Evolutionary conservation across 768 basidiomycete species (phyloP), one percentile per base, ranked within the genome.

Genomic region (Suillus weaverae): DNA sequence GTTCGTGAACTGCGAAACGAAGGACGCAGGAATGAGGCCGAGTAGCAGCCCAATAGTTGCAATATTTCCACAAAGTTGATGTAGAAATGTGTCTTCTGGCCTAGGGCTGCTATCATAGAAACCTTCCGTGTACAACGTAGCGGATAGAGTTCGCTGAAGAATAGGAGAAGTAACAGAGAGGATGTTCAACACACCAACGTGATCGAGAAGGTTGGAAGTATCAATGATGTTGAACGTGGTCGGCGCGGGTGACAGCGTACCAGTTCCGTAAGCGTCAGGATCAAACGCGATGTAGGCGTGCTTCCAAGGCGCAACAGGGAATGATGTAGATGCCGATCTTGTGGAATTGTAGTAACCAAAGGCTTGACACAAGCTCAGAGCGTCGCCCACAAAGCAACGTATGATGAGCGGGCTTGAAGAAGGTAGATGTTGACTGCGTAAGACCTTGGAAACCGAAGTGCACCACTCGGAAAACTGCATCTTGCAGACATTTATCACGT

Each of bases 381-480:
- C 75, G 2, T 76, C 75, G 6, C 75, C 77, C 61, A 62, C 69
- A 38, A 77, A 77, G 63, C 77, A 66, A 22, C 75, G 73, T 39
- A 76, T 18, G 1, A 70, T 48, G 20, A 76, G 60, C 11, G 60
- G 62, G 32, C 63, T 6, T 2, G 69, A 51, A 20, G 41, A 18
- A 16, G 3, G n/a, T 26, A 64, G 64, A 61, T 30, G 16, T 22
- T 22, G 32, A 33, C 32, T 33, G 16, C 10, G 44, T 32, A 76
- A 32, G 38, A 67, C 61, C n/a, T 62, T 63, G 33, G 65, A 64
- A 38, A 66, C 64, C 0, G 74, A 69, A 18, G 51, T 64, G 26
- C 75, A 74, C 74, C 74, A 76, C 30, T 36, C 59, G 32, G 66
- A 69, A 53, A 75, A 75, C 39, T 75, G 73, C 32, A 16, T 14